Evolutionary conservation across 2,329 filamentous ascomycete species (phyloP).

Genomic region (Cylindrodendrum hubeiense): DNA sequence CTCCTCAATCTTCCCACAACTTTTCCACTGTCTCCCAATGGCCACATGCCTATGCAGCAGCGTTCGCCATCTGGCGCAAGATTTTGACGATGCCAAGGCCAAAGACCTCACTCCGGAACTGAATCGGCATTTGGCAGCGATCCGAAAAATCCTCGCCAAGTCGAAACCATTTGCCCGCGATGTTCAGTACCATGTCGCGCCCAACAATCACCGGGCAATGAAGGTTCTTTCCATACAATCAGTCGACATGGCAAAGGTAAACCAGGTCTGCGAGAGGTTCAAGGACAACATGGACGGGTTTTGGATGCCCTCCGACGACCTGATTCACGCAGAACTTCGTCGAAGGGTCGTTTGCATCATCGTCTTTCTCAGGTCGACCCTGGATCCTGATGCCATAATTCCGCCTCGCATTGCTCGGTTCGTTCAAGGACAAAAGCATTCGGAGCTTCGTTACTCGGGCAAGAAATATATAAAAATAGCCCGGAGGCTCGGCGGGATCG

Average conservation of each 20-base stretch:
- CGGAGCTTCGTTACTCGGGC: conserved; percentile 47
- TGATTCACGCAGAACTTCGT: conserved; percentile 41
- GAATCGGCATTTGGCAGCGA: conserved; percentile 43
- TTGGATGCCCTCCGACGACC: conserved; percentile 35
- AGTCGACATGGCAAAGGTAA: conserved; percentile 26
- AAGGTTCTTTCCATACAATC: conserved; percentile 44
- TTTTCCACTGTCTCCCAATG: not conserved
- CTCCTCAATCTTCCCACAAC: not conserved
- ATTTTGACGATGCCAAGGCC: conserved; percentile 39
- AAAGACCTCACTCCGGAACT: conserved; percentile 37
- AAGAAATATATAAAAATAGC: conserved; percentile 52
- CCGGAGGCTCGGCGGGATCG: conserved; percentile 44
- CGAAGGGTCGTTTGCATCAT: conserved; percentile 46
- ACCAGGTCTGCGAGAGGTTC: conserved; percentile 28
- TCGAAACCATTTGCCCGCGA: conserved; percentile 46
- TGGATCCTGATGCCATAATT: conserved; percentile 37
- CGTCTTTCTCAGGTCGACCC: conserved; percentile 46
- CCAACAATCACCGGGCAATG: conserved; percentile 47
- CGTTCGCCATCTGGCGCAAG: conserved; percentile 37
- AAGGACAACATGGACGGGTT: conserved; percentile 37
- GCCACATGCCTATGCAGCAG: conserved; percentile 41
- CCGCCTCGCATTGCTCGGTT: conserved; percentile 36
- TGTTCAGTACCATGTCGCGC: conserved; percentile 46
- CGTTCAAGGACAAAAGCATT: conserved; percentile 36
- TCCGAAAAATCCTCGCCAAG: conserved; percentile 43